Percentiles rank a stretch among this genome's conserved stretches.
Evolutionary conservation across 202 grass and related monocot species (phyloP).

Genomic region (Musa balbisiana): DNA sequence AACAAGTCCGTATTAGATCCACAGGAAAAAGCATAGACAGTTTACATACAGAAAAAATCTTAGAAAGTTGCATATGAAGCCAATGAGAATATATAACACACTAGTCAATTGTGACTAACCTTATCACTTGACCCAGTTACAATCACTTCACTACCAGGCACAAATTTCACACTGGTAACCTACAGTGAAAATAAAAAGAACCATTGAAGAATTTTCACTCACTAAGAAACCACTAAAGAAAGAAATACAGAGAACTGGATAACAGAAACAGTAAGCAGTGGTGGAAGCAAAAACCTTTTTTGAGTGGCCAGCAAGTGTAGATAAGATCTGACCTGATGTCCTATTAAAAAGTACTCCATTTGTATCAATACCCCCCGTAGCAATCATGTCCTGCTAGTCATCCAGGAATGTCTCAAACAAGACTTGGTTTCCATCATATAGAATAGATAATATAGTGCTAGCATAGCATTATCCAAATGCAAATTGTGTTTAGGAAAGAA

Average conservation of each 20-base stretch:
- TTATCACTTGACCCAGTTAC: conserved; percentile 88
- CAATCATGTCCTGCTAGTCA: conserved; percentile 73
- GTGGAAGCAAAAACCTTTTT: conserved; percentile 61
- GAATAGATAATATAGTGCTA: too few species aligned
- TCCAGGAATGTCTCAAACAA: not conserved
- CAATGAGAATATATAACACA: not conserved
- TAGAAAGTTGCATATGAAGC: not conserved
- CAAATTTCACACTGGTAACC: conserved; percentile 95
- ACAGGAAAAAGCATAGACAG: too few species aligned
- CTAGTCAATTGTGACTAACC: conserved; percentile 24
- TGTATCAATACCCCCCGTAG: conserved; percentile 82
- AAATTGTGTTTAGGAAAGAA: too few species aligned
- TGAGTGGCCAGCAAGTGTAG: conserved; percentile 84
- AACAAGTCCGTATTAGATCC: too few species aligned
- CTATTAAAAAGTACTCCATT: conserved; percentile 95
- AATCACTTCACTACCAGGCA: conserved; percentile 58
- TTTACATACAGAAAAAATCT: not conserved
- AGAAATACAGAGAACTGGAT: not conserved
- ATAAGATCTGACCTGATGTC: conserved; percentile 81
- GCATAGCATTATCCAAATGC: too few species aligned
- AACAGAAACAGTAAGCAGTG: not conserved
- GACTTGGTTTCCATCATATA: too few species aligned
- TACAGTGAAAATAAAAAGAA: conserved; percentile 25
- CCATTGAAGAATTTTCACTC: not conserved
- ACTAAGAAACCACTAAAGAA: not conserved